Base-by-base conservation (phyloP, 192 early-diverging fungal genomes). In the Spizellomyces punctatus region DNA sequence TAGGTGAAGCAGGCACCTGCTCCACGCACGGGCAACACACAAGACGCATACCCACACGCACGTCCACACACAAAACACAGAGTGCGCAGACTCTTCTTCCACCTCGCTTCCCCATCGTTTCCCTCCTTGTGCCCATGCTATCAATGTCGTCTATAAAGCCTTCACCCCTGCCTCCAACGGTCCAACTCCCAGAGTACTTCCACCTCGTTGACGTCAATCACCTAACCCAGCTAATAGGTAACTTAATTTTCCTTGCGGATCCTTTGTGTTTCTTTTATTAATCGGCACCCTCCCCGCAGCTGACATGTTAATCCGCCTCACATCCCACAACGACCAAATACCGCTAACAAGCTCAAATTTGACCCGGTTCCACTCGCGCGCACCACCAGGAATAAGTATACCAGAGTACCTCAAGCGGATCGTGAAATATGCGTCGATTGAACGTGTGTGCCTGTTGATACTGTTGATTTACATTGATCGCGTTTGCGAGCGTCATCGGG, bases 351-450 rank as follows among this genome's bases (percentile, higher is more conserved):
- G 66, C 10, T 47, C 69, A 66, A 85, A 90, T 60, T 85, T 96
- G 22, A 96, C 96, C 0, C 91, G 96, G 48, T 99, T 99, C 74
- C 96, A 99, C 74, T 95, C 94, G 19, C 89, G 96, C 49, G 92
- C 92, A 7, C 85, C 92, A 41, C 96, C 96, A 17, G 81, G 83
- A 64, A 98, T 99, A 63, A 86, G 88, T 17, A 85, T 99, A 8
- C 67, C 72, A 66, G 97, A 98, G 62, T 99, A 99, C 74, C 79
- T 99, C 62, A 78, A 86, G 43, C 90, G 97, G 41, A 93, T 98
- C 48, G 87, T 95, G 57, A 92, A 90, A 78, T 98, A 96, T 76
- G 94, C 94, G 54, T 88, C 91, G 46, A 75, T 96, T 12, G 96
- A 99, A 77, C 86, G 89, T 12, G 85, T 93, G 6, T 94, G 91